Base-by-base conservation (phyloP, 169 alveolate genomes). In the Hammondia hammondi region DNA sequence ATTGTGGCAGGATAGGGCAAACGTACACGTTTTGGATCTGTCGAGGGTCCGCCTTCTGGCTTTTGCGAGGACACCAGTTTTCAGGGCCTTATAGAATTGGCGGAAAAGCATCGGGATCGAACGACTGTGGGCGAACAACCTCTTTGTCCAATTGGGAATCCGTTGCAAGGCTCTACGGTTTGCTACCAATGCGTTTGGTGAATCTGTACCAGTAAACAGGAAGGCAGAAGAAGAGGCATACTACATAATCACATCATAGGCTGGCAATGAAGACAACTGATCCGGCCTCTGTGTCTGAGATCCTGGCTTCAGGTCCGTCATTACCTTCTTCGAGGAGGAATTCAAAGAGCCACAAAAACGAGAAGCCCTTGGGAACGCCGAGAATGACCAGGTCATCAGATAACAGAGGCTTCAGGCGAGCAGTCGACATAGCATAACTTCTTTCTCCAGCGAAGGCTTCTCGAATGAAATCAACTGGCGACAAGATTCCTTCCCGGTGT, bases 291-390 rank as follows among this genome's bases (percentile, higher is more conserved):
- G 19, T 52, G 19, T 52, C 61, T 52, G 61, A 52, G 61, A 10
- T 52, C 61, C 61, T 52, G 61, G 61, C 61, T 52, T 52, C 14
- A 70, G 57, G 71, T 82, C 72, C 70, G 24, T 21, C 24, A n/a
- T n/a, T 27, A 82, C 90, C 90, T 14, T 46, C 90, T 45, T 82
- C 71, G 19, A 45, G 32, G 71, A 82, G 70, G 24, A 82, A 82
- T 82, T 82, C 90, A n/a, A 82, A 82, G 27, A 82, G 90, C 90
- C 90, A 82, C 29, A 82, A 45, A 21, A 29, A 82, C 37, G 90
- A 43, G 90, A 82, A 82, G 39, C 90, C 90, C 52, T 39, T 4
- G 39, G 90, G 90, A 12, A 43, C 90, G 21, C 52, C 57, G 71
- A 39, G 52, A 27, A n/a, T 12, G 57, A 82, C 70, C 72, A 82